Evolutionary conservation across 306 rosid species (phyloP).

Genomic region (Castanea crenata): DNA sequence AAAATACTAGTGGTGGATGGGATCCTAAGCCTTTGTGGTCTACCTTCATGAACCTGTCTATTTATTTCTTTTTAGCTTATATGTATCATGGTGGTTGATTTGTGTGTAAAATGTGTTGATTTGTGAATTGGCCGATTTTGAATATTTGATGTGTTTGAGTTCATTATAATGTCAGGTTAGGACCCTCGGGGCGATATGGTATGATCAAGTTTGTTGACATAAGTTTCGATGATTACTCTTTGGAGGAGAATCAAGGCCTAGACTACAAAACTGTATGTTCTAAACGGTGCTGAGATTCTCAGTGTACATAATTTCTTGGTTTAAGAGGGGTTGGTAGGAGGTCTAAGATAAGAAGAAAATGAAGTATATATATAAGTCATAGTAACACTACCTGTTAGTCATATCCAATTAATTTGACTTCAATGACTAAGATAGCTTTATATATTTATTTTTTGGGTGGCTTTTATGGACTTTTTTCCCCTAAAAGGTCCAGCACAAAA

Average conservation of each 20-base stretch:
- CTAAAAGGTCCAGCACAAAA: too few species aligned
- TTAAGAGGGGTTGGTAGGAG: background rate
- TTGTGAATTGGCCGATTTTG: background rate
- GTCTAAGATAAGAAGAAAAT: background rate
- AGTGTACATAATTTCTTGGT: background rate
- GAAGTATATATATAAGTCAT: too few species aligned
- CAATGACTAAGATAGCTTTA: background rate
- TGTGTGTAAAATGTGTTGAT: background rate
- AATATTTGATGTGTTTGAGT: background rate
- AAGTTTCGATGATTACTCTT: constrained; percentile 71
- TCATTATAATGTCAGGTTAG: constrained; percentile 47
- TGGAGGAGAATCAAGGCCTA: constrained; percentile 58
- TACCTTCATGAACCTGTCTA: background rate
- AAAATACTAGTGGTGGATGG: too few species aligned
- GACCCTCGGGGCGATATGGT: constrained; percentile 64
- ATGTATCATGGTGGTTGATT: background rate
- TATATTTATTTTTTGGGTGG: too few species aligned
- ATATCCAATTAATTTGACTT: background rate
- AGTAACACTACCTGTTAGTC: too few species aligned
- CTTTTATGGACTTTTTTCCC: too few species aligned
- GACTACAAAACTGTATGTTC: constrained; percentile 71
- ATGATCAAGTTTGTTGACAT: constrained; percentile 88
- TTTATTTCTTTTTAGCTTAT: background rate
- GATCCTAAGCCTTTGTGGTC: constrained; percentile 37
- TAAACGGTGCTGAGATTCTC: background rate